A percentile compares a stretch with the other conserved stretches of the same genome.
Evolutionary conservation across 2,329 filamentous ascomycete genomes (phyloP).

Genomic region (Fusarium transvaalense): DNA sequence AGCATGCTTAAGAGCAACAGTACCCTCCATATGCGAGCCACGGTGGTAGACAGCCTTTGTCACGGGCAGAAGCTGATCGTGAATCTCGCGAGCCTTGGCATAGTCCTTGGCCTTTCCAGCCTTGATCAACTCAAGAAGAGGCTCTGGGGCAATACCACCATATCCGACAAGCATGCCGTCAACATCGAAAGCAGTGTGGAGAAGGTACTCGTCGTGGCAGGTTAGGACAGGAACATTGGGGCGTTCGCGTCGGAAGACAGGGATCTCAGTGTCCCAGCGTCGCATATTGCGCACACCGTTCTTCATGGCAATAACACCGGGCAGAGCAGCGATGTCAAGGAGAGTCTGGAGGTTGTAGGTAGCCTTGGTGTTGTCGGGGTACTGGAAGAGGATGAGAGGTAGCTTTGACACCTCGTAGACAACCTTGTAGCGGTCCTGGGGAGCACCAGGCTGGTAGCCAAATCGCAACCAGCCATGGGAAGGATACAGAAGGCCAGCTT

Average conservation of each 20-base stretch:
- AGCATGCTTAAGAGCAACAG: conserved; percentile 64
- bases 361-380: conserved; percentile 66
- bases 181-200: conserved; percentile 65
- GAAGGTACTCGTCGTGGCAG: conserved; percentile 66
- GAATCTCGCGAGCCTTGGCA: conserved; percentile 60
- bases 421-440: conserved; percentile 63
- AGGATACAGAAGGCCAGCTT: conserved; percentile 65
- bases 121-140: conserved; percentile 62
- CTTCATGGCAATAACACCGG: conserved; percentile 68
- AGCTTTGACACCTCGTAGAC: conserved; percentile 64
- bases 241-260: conserved; percentile 62
- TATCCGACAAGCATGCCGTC: conserved; percentile 68
- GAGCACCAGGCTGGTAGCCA: conserved; percentile 65
- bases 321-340: conserved; percentile 64
- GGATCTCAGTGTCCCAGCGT: conserved; percentile 68
- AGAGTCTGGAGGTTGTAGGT: conserved; percentile 65
- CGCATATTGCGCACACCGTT: conserved; percentile 69
- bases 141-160: conserved; percentile 65
- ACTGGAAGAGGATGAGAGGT: conserved; percentile 66
- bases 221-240: conserved; percentile 64
- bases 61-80: conserved; percentile 63
- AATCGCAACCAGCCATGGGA: conserved; percentile 68
- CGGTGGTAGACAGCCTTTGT: conserved; percentile 68
- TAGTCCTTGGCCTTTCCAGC: conserved; percentile 65
- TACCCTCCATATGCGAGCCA: conserved; percentile 68